Base-by-base conservation (phyloP, 2,329 filamentous ascomycete genomes). In the Teratosphaeria viscida region DNA sequence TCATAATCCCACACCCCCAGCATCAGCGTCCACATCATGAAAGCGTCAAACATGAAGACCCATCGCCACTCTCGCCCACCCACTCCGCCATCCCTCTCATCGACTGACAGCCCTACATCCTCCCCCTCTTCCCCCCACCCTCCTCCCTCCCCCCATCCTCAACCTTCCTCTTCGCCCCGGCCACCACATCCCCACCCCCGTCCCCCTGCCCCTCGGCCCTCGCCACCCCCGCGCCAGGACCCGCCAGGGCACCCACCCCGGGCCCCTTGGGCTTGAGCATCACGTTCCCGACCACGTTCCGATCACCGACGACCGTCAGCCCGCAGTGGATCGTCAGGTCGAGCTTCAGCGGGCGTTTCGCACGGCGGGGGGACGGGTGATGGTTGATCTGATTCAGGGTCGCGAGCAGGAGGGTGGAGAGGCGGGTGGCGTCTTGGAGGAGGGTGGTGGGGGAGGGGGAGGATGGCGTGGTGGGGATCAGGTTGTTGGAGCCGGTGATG, bases 401-500 rank as follows among this genome's bases (percentile, higher is more conserved):
- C 12, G 74, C 65, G 12, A 81, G 72, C 2, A 84, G 70, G 3
- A 78, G 73, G 7, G 72, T 68, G 10, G 79, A 75, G 61, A 83
- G 64, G 73, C 59, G 72, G 65, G 65, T 73, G 67, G 67, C 78
- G 73, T 74, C 71, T 5, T 76, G 73, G 5, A 70, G 61, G 2
- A 62, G 35, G 11, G 69, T 57, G 3, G 43, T 8, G 43, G 11
- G 16, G 37, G 37, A 12, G 11, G 37, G 5, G 0, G 23, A 23
- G 23, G 23, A 23, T 23, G 23, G 23, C 23, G 71, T 65, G 23
- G 81, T 67, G 23, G 77, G 76, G 54, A 82, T 70, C 55, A 80
- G 67, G 68, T 84, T 85, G 68, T 77, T 73, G 68, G 74, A 74
- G 61, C 76, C 77, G 43, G 71, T 70, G 64, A 84, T 72, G 61